Percentiles rank a stretch among this genome's conserved stretches.
Evolutionary conservation across 1,139 yeast genomes (phyloP).

Genomic region (Yamadazyma friedrichii): DNA sequence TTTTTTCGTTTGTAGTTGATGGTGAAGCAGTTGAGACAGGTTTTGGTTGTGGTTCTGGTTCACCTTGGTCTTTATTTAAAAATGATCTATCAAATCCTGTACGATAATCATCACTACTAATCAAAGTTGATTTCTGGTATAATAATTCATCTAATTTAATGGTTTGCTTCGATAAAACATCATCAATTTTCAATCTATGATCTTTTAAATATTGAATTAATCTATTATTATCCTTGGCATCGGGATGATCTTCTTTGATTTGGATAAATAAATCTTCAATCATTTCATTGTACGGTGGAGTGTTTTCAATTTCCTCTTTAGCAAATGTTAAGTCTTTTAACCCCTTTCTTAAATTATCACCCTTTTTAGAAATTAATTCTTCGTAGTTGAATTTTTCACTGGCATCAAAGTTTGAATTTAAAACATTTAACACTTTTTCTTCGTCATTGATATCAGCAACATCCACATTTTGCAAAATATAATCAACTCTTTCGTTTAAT

Average conservation of each 20-base stretch:
- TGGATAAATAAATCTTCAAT: constrained; percentile 83
- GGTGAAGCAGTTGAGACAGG: constrained; percentile 9
- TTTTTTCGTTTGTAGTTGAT: constrained; percentile 7
- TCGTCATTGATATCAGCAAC: constrained; percentile 42
- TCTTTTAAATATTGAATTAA: constrained; percentile 47
- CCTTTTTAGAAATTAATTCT: constrained; percentile 33
- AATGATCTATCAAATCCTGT: constrained; percentile 93
- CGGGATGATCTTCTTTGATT: constrained; percentile 56
- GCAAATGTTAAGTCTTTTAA: constrained; percentile 41
- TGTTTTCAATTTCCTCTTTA: constrained; percentile 56
- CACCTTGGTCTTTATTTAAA: constrained; percentile 55
- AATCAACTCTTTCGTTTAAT: constrained; percentile 70
- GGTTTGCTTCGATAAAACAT: constrained; percentile 57
- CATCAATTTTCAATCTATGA: constrained; percentile 70
- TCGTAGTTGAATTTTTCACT: constrained; percentile 52
- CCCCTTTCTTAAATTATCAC: constrained; percentile 41
- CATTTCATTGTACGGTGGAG: constrained; percentile 90
- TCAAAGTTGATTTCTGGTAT: constrained; percentile 70
- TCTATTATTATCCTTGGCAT: constrained; percentile 43
- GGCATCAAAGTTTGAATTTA: constrained; percentile 54
- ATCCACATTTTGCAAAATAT: constrained; percentile 42
- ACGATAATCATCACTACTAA: constrained; percentile 86
- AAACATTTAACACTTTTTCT: constrained; percentile 36
- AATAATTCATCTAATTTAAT: constrained; percentile 63
- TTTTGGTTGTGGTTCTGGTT: constrained; percentile 15